phyloP scores from a whole-genome alignment of 495 filamentous ascomycete species.

The Aspergillus leporis region DNA sequence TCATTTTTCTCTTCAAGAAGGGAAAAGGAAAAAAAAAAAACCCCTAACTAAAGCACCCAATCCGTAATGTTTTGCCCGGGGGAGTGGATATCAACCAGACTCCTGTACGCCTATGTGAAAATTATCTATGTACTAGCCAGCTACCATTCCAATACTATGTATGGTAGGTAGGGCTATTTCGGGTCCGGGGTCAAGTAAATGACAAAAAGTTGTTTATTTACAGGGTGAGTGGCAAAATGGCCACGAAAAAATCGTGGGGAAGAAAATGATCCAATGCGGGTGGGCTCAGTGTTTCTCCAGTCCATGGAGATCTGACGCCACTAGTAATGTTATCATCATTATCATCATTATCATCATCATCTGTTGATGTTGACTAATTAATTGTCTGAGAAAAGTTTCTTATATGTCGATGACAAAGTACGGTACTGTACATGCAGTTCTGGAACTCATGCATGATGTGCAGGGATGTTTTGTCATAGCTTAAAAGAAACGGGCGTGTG shows the following conservation, averaged over 20 bases:
- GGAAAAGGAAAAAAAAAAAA: neutral
- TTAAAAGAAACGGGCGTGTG: neutral
- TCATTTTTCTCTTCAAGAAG: neutral
- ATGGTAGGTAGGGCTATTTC: too few relatives aligned
- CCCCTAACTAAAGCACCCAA: too few relatives aligned
- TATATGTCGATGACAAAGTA: constrained; percentile 17
- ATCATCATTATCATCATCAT: neutral
- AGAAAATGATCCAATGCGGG: neutral
- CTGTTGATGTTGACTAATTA: neutral
- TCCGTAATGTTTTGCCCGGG: too few relatives aligned
- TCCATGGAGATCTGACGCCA: neutral
- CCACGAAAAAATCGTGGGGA: neutral
- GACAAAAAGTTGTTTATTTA: too few relatives aligned
- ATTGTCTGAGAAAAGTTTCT: neutral
- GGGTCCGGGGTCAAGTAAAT: too few relatives aligned
- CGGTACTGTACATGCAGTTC: neutral
- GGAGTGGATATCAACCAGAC: too few relatives aligned
- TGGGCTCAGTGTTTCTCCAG: neutral
- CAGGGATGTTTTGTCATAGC: neutral
- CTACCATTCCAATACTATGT: too few relatives aligned
- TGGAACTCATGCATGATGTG: constrained; percentile 8
- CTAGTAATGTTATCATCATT: neutral
- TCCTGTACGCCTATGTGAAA: too few relatives aligned
- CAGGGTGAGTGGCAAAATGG: neutral
- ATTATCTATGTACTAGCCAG: too few relatives aligned